phyloP scores from a whole-genome alignment of 73 alveolate species.

The Paramecium caudatum region DNA sequence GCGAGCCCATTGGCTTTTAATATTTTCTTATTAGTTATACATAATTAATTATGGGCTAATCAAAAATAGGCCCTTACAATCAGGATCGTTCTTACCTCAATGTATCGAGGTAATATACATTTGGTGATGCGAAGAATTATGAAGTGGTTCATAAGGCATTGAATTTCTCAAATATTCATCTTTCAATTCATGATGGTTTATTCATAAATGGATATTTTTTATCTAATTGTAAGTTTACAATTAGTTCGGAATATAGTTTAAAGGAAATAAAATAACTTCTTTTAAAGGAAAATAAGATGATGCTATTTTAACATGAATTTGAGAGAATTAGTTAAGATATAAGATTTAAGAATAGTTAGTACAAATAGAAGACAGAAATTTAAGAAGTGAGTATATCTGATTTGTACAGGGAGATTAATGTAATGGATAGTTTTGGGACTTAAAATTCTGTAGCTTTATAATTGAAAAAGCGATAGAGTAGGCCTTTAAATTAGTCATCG shows the following conservation, averaged over 20 bases:
- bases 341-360: background rate
- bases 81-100: constrained; percentile 17
- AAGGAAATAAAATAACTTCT: constrained; percentile 5
- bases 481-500: background rate
- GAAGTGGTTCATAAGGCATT: constrained; percentile 5
- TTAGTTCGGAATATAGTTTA: background rate
- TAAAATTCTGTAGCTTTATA: background rate
- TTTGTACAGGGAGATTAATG: background rate
- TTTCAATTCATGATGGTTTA: background rate
- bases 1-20: constrained; percentile 23
- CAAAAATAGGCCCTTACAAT: constrained; percentile 38
- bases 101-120: constrained; percentile 7
- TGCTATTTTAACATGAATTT: constrained; percentile 15
- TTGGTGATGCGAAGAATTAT: constrained; percentile 18
- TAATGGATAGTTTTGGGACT: constrained; percentile 38
- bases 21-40: constrained; percentile 20
- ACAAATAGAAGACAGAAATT: background rate
- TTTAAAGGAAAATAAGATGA: background rate
- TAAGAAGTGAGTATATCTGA: background rate
- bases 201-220: background rate
- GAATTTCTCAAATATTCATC: background rate
- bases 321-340: constrained; percentile 14
- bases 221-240: constrained; percentile 21
- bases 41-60: constrained; percentile 8
- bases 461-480: background rate